phyloP scores from a whole-genome alignment of 345 rosid genomes.

The Salix dunnii region DNA sequence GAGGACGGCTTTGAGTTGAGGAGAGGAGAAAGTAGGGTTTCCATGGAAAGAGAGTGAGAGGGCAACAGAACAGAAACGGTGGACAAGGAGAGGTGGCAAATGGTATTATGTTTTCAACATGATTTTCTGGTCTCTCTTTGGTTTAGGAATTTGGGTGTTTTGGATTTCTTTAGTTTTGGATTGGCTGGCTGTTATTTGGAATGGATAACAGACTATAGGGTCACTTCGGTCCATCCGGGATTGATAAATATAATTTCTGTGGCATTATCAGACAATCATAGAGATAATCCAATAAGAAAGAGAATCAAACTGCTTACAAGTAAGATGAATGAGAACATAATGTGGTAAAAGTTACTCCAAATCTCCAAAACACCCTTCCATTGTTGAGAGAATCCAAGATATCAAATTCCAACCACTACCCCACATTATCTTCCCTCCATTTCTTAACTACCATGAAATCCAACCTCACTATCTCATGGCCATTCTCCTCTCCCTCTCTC shows the following conservation, averaged over 20 bases:
- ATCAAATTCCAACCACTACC: conserved; percentile 12
- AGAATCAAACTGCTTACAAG: too few relatives aligned
- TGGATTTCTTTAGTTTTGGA: conserved; percentile 31
- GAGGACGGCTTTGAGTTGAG: conserved; percentile 43
- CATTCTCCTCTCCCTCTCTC: conserved; percentile 48
- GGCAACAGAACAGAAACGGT: conserved; percentile 18
- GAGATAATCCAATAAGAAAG: not conserved
- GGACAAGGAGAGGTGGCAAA: not conserved
- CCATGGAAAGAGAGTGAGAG: conserved; percentile 45
- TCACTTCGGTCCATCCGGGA: conserved; percentile 20
- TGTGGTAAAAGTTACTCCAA: not conserved
- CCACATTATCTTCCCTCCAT: conserved; percentile 42
- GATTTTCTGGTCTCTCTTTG: conserved; percentile 19
- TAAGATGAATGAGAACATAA: too few relatives aligned
- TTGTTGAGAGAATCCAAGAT: too few relatives aligned
- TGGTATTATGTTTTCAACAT: conserved; percentile 10
- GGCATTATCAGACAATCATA: too few relatives aligned
- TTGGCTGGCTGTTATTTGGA: conserved; percentile 38
- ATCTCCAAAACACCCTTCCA: conserved; percentile 20
- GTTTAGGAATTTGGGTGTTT: conserved; percentile 40
- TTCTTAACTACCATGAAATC: conserved; percentile 29
- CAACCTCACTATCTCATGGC: conserved; percentile 50
- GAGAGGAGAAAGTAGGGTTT: conserved; percentile 60
- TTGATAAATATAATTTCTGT: too few relatives aligned
- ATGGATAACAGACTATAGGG: conserved; percentile 44